A percentile compares a stretch with the other conserved stretches of the same genome.
Evolutionary conservation across 805 yeast genomes (phyloP).

Genomic region (Candida parachauliodes): DNA sequence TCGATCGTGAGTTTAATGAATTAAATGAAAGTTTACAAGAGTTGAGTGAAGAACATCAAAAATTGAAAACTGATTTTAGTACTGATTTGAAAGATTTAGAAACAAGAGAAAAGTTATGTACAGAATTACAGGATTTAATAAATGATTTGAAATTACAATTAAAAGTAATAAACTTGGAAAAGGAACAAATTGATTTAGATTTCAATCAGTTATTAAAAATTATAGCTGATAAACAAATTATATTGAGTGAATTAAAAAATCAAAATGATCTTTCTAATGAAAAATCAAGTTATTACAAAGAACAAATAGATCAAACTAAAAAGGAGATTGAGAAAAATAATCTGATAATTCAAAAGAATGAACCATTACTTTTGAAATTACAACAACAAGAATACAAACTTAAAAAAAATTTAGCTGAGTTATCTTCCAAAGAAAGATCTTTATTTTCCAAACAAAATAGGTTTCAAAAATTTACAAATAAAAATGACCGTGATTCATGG

Average conservation of each 20-base stretch:
- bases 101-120: constrained; percentile 53
- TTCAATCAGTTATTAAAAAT: constrained; percentile 45
- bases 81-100: constrained; percentile 54
- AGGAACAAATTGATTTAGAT: constrained; percentile 49
- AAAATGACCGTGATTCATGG: constrained; percentile 66
- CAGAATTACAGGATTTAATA: constrained; percentile 43
- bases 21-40: constrained; percentile 57
- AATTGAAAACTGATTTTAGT: constrained; percentile 50
- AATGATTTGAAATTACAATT: constrained; percentile 44
- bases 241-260: constrained; percentile 39
- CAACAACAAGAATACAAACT: constrained; percentile 37
- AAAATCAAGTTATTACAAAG: constrained; percentile 20
- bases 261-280: constrained; percentile 29
- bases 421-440: constrained; percentile 51
- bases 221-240: constrained; percentile 48
- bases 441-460: constrained; percentile 72
- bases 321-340: constrained; percentile 35
- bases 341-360: constrained; percentile 27
- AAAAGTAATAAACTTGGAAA: constrained; percentile 54
- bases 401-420: constrained; percentile 36
- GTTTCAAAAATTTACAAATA: constrained; percentile 52
- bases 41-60: constrained; percentile 55
- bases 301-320: constrained; percentile 18
- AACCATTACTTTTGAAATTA: constrained; percentile 41
- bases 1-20: constrained; percentile 70